Conservation (phyloP, 2,329 filamentous ascomycete species). For the Ophiostoma himal-ulmi region DNA sequence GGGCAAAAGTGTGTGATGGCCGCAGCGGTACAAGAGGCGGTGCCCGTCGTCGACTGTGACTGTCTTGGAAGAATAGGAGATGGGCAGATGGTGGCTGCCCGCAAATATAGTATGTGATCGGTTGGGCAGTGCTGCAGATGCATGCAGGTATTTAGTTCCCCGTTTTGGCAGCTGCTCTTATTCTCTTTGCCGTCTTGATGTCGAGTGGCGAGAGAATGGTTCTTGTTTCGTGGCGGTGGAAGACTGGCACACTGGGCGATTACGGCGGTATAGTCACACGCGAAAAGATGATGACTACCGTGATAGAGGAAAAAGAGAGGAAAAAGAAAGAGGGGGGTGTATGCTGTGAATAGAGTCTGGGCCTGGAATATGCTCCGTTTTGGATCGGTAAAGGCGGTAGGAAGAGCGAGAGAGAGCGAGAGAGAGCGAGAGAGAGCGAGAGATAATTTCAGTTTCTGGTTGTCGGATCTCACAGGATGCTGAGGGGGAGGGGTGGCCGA, state of each 20-base stretch:
- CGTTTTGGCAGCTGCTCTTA: constrained; percentile 15
- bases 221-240: neutral
- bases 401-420: neutral
- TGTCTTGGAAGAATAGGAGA: neutral
- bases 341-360: neutral
- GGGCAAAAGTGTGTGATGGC: neutral
- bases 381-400: neutral
- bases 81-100: neutral
- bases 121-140: constrained; percentile 22
- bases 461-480: neutral
- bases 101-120: neutral
- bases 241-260: neutral
- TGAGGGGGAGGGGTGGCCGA: constrained; percentile 9
- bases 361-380: neutral
- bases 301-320: neutral
- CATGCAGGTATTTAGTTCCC: neutral
- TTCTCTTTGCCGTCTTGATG: neutral
- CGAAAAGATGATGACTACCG: neutral
- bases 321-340: neutral
- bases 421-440: neutral
- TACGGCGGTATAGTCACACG: neutral
- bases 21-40: constrained; percentile 5
- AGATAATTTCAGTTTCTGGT: neutral
- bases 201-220: constrained; percentile 15
- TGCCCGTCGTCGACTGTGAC: neutral